Base-by-base conservation (phyloP, 768 basidiomycete genomes). In the Roridomyces roridus region DNA sequence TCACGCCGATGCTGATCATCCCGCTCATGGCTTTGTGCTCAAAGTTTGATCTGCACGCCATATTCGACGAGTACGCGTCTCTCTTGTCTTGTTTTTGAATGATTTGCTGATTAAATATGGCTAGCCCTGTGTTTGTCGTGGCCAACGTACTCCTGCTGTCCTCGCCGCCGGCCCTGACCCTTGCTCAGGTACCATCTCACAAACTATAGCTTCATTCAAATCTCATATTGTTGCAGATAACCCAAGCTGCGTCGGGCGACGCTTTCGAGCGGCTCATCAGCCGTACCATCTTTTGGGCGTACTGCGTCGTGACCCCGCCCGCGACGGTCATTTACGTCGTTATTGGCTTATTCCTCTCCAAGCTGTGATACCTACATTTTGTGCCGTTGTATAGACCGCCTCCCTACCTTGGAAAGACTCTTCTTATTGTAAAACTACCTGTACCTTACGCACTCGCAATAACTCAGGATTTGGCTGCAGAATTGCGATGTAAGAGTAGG, bases 231-330 rank as follows among this genome's bases (percentile, higher is more conserved):
- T 41, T 15, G 21, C 47, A 91, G 79, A 92, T 95, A 65, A 93
- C 94, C 1, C 90, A 93, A 69, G 88, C 91, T 0, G 90, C 88
- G 2, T 88, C 66, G 0, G 91, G 92, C 3, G 92, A 92, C 65
- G 87, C 92, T 0, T 98, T 98, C 68, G 96, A 98, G 74, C 80
- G 94, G 1, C 80, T 98, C 31, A 90, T 97, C 70, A 89, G 87
- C 57, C 83, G 92, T 49, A 98, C 96, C 0, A 92, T 98, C 56
- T 94, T 94, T 70, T 95, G 94, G 93, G 82, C 89, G 2, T 98
- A 96, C 68, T 94, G 92, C 63, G 74, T 94, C 29, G 76, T 95
- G 52, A 96, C 95, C 0, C 94, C 95, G 2, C 91, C 92, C 2
- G 80, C 89, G n/a, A 92, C 87, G 50, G 85, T 94, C 51, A 66